Percentiles rank a stretch among this genome's conserved stretches.
phyloP scores from a whole-genome alignment of 306 rosid genomes.

The Rosa chinensis region DNA sequence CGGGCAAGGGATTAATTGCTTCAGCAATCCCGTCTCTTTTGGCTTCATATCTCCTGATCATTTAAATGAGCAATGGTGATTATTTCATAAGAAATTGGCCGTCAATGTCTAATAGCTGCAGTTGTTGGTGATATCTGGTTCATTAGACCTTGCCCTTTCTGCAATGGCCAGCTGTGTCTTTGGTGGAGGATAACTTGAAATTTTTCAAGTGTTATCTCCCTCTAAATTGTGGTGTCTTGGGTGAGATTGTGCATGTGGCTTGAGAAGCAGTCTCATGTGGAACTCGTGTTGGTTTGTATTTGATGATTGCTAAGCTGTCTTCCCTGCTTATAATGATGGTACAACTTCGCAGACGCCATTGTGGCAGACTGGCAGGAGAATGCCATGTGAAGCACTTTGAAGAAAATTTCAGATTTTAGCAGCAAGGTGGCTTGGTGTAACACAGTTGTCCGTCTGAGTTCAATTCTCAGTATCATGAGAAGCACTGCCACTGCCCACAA shows the following conservation, averaged over 20 bases:
- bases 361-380: constrained; percentile 3
- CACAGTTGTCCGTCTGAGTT: neutral
- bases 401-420: neutral
- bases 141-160: neutral
- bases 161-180: neutral
- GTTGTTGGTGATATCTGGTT: neutral
- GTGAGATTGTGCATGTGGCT: neutral
- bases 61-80: constrained; percentile 11
- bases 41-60: constrained; percentile 10
- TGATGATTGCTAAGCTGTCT: neutral
- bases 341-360: neutral
- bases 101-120: neutral
- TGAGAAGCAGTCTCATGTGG: neutral
- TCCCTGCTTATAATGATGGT: neutral
- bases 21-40: constrained; percentile 8
- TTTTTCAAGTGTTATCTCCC: neutral
- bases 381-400: neutral
- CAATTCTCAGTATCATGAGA: neutral
- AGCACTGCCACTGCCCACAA: neutral
- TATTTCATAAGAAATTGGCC: neutral
- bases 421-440: neutral
- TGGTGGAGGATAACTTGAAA: neutral
- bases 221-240: constrained; percentile 1
- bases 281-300: neutral
- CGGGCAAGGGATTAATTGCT: constrained; percentile 14